Conservation (phyloP, 768 basidiomycete genomes). For the Crassisporium funariophilum region DNA sequence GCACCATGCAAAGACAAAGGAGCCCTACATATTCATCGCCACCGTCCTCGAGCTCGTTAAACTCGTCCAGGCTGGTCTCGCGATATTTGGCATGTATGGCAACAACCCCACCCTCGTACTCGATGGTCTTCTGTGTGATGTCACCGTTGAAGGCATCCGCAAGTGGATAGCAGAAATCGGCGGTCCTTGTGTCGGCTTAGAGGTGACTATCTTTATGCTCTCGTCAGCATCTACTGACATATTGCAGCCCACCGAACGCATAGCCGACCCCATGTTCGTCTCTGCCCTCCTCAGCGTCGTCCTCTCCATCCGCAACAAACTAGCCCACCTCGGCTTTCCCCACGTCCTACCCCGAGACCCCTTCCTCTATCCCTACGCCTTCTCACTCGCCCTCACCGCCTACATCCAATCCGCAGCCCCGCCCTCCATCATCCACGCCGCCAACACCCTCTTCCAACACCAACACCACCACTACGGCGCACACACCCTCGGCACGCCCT, state of each 20-base stretch:
- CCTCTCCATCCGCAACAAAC: conserved; percentile 64
- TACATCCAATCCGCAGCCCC: conserved; percentile 32
- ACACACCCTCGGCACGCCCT: conserved; percentile 16
- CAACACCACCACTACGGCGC: conserved; percentile 24
- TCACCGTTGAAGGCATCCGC: conserved; percentile 70
- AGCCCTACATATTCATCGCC: conserved; percentile 51
- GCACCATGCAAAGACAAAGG: conserved; percentile 30
- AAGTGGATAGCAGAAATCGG: conserved; percentile 71
- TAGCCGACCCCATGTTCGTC: conserved; percentile 71
- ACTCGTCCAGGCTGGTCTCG: conserved; percentile 69
- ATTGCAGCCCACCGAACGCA: conserved; percentile 63
- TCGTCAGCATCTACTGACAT: conserved; percentile 2
- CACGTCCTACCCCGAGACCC: conserved; percentile 70
- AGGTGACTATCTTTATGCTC: conserved; percentile 25
- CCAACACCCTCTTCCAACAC: conserved; percentile 16
- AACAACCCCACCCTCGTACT: conserved; percentile 23
- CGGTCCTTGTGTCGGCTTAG: conserved; percentile 58
- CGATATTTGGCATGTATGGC: conserved; percentile 66
- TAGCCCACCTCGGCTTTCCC: conserved; percentile 52
- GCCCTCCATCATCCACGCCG: conserved; percentile 13
- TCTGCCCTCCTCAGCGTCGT: conserved; percentile 70
- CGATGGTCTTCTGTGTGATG: conserved; percentile 79
- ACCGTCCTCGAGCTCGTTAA: conserved; percentile 79
- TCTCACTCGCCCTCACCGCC: conserved; percentile 50
- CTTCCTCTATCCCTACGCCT: conserved; percentile 67